phyloP scores from a whole-genome alignment of 2,329 filamentous ascomycete species.

The Pseudogymnoascus sp. region DNA sequence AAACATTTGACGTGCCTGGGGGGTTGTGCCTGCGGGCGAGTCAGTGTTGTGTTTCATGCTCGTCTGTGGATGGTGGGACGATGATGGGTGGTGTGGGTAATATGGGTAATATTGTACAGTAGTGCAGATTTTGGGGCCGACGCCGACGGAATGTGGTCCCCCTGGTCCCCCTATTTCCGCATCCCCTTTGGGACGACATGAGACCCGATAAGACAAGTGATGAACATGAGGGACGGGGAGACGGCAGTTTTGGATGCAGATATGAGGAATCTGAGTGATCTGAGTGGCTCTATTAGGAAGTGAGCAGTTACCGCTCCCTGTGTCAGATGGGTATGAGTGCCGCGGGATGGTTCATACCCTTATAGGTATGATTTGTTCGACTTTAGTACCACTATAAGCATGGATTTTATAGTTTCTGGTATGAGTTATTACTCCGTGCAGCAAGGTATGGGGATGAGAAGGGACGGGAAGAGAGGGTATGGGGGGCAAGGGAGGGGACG shows the following conservation, averaged over 20 bases:
- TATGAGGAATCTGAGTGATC: neutral
- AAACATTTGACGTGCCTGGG: constrained; percentile 3
- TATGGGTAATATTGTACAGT: neutral
- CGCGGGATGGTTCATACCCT: neutral
- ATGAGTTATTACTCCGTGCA: neutral
- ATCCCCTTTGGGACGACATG: neutral
- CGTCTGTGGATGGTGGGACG: constrained; percentile 2
- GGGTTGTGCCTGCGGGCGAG: neutral
- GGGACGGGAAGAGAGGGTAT: neutral
- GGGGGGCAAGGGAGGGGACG: neutral
- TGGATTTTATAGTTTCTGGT: neutral
- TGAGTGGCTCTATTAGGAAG: neutral
- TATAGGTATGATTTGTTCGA: neutral
- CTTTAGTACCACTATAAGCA: neutral
- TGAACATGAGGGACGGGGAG: neutral
- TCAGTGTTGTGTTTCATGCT: neutral
- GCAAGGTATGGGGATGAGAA: neutral
- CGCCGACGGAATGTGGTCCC: neutral
- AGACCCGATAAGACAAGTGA: constrained; percentile 4
- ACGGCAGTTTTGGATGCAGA: neutral
- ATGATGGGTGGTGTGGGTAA: neutral
- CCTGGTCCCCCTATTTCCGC: neutral
- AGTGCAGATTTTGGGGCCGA: neutral
- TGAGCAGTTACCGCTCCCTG: neutral
- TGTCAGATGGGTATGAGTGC: neutral